A percentile compares a stretch with the other conserved stretches of the same genome.
These are phyloP conservation scores for Pichia ethanolica DNA, from an alignment of 805 yeast species.

Conservation along the genomic window DNA sequence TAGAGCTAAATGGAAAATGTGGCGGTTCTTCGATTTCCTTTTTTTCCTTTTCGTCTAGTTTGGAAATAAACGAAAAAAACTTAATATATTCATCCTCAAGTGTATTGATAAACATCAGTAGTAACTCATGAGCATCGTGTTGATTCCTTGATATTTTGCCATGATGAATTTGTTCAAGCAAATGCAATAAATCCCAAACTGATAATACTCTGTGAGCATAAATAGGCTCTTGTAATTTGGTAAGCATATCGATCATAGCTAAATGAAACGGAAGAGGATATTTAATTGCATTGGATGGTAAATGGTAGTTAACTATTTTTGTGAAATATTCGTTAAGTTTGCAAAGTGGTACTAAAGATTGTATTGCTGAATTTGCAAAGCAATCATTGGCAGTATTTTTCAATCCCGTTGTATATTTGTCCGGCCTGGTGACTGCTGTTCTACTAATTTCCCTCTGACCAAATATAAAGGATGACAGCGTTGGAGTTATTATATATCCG, in stretches of 20 bases:
- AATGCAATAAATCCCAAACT: constrained; percentile 72
- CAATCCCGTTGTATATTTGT: constrained; percentile 73
- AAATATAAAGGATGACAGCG: neutral
- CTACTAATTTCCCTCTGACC: no score
- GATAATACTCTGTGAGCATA: constrained; percentile 47
- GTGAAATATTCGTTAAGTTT: constrained; percentile 52
- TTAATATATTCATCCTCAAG: constrained; percentile 52
- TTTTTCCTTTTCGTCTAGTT: constrained; percentile 36
- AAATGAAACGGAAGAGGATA: constrained; percentile 48
- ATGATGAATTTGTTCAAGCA: constrained; percentile 63
- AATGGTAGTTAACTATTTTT: constrained; percentile 11
- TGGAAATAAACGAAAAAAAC: constrained; percentile 33
- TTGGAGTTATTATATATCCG: neutral
- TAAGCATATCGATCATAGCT: constrained; percentile 44
- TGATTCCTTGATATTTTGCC: constrained; percentile 73
- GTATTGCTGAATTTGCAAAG: constrained; percentile 84
- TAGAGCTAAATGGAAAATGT: constrained; percentile 68
- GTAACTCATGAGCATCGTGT: constrained; percentile 92
- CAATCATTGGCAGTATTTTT: constrained; percentile 82
- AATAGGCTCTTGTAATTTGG: constrained; percentile 57
- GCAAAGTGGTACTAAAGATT: constrained; percentile 63
- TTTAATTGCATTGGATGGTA: constrained; percentile 6
- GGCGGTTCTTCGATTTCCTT: constrained; percentile 33
- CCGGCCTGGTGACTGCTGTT: constrained; percentile 40
- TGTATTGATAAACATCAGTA: constrained; percentile 74